These are phyloP conservation scores for Malassezia vespertilionis DNA, from an alignment of 1,284 basidiomycete species.

Conservation along the genomic window DNA sequence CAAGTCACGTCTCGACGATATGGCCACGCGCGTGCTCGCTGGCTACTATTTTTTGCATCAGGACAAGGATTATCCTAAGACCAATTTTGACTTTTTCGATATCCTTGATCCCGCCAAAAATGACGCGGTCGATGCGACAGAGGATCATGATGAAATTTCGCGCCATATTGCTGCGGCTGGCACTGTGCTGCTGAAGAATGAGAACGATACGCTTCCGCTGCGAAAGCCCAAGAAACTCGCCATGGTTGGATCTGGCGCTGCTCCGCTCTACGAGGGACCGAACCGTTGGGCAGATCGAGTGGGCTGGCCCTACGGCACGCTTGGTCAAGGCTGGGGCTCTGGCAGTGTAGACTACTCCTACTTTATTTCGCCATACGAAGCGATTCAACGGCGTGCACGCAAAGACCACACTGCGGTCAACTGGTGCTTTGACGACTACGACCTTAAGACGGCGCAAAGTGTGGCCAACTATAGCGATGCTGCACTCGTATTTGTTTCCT, in stretches of 20 bases:
- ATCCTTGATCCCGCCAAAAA: conserved; percentile 47
- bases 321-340: conserved; percentile 68
- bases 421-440: conserved; percentile 57
- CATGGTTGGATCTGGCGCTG: conserved; percentile 54
- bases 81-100: conserved; percentile 36
- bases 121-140: conserved; percentile 61
- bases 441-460: conserved; percentile 22
- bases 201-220: conserved; percentile 24
- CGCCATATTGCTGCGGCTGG: conserved; percentile 64
- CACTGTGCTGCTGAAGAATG: conserved; percentile 65
- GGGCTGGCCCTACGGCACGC: conserved; percentile 55
- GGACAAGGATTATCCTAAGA: conserved; percentile 34
- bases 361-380: conserved; percentile 54
- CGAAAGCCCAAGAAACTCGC: conserved; percentile 25
- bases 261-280: conserved; percentile 59
- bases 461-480: conserved; percentile 44
- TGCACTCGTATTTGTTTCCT: conserved; percentile 57
- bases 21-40: conserved; percentile 44
- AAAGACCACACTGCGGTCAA: conserved; percentile 53
- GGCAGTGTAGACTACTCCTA: conserved; percentile 54
- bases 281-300: conserved; percentile 60
- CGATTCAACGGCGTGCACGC: conserved; percentile 56
- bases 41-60: conserved; percentile 48
- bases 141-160: conserved; percentile 59
- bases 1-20: conserved; percentile 53